These are phyloP conservation scores for Mallotus repandus DNA, from an alignment of 441 rosid species.

Conservation along the genomic window DNA sequence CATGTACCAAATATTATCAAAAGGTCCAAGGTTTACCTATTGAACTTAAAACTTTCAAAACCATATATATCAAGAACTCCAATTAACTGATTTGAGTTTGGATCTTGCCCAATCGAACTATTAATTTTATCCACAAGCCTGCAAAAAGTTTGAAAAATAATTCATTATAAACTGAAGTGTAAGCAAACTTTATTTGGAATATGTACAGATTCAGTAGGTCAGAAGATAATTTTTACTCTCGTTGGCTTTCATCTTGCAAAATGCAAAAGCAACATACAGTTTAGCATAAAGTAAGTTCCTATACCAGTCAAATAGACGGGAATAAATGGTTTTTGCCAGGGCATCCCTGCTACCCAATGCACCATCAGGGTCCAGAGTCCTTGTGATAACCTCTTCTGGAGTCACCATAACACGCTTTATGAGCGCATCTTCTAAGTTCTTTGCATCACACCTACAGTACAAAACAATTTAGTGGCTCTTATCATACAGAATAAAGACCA, in stretches of 20 bases:
- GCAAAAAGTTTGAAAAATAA: slow-evolving; percentile 28
- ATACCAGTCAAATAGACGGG: slow-evolving; percentile 99
- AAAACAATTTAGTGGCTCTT: slow-evolving; percentile 24
- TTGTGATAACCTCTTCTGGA: slow-evolving; percentile 98
- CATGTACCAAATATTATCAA: not conserved
- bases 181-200: slow-evolving; percentile 11
- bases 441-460: slow-evolving; percentile 76
- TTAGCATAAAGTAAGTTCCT: slow-evolving; percentile 17
- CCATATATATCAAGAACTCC: slow-evolving; percentile 99
- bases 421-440: slow-evolving; percentile 93
- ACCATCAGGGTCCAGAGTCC: slow-evolving; percentile 91
- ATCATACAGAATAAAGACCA: slow-evolving; percentile 10
- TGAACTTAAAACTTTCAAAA: slow-evolving; percentile 96
- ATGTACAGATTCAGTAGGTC: not conserved
- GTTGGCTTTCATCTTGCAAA: not conserved
- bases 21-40: slow-evolving; percentile 54
- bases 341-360: slow-evolving; percentile 97
- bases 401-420: slow-evolving; percentile 99
- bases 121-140: slow-evolving; percentile 98
- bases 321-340: slow-evolving; percentile 91
- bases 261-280: not conserved
- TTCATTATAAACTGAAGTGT: not conserved
- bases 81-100: slow-evolving; percentile 84
- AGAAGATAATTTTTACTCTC: not conserved
- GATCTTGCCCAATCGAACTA: slow-evolving; percentile 95